phyloP scores from a whole-genome alignment of 2,329 filamentous ascomycete genomes.

The Fusarium lateritium region DNA sequence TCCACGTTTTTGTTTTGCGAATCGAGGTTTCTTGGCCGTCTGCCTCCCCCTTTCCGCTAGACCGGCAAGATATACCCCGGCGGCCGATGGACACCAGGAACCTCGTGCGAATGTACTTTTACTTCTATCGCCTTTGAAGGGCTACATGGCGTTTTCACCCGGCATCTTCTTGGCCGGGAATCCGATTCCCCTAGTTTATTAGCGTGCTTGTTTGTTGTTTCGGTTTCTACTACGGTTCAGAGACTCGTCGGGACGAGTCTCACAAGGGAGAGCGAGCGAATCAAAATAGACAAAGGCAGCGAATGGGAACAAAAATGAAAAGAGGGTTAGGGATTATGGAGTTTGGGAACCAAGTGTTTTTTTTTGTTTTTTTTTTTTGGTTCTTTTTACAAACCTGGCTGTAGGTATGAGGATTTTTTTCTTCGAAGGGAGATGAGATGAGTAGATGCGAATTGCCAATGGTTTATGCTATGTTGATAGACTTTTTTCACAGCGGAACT shows the following conservation, averaged over 20 bases:
- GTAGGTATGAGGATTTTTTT: slow-evolving; percentile 19
- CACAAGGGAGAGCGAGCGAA: slow-evolving; percentile 18
- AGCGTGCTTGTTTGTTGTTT: slow-evolving; percentile 31
- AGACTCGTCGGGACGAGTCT: slow-evolving; percentile 33
- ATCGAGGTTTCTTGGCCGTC: slow-evolving; percentile 28
- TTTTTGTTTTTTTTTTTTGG: not conserved
- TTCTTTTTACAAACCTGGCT: slow-evolving; percentile 35
- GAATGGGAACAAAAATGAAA: slow-evolving; percentile 27
- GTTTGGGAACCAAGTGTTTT: slow-evolving; percentile 29
- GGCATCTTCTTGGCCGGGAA: slow-evolving; percentile 26
- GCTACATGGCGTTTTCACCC: slow-evolving; percentile 31
- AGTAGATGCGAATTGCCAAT: slow-evolving; percentile 4
- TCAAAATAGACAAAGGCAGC: slow-evolving; percentile 39
- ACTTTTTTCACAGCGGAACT: slow-evolving; percentile 25
- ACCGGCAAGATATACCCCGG: slow-evolving; percentile 31
- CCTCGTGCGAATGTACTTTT: slow-evolving; percentile 38
- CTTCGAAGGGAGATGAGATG: not conserved
- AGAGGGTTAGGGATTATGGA: slow-evolving; percentile 25
- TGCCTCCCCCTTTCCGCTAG: slow-evolving; percentile 18
- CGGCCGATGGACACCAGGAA: slow-evolving; percentile 12
- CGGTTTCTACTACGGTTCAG: slow-evolving; percentile 17
- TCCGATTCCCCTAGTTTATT: slow-evolving; percentile 29
- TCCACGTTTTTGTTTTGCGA: slow-evolving; percentile 3
- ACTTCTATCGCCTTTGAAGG: slow-evolving; percentile 26
- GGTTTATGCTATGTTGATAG: slow-evolving; percentile 28